phyloP scores from a whole-genome alignment of 129 eudicot genomes.

The Flaveria sonorensis region DNA sequence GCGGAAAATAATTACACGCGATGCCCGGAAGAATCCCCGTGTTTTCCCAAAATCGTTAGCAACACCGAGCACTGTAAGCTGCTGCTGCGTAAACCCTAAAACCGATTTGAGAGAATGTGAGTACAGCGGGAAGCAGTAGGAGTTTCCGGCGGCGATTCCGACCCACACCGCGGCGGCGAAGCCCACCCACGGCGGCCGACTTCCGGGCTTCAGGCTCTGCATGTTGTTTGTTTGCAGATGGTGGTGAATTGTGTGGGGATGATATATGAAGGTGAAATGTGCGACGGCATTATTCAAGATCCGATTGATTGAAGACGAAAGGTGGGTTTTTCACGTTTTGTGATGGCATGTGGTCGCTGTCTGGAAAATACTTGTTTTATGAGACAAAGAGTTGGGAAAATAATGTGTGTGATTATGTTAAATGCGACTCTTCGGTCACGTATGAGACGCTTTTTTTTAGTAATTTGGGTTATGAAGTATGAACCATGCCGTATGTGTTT shows the following conservation, averaged over 20 bases:
- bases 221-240: neutral
- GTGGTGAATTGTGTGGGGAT: neutral
- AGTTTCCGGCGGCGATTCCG: conserved; percentile 76
- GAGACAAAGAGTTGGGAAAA: neutral
- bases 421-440: too few relatives aligned
- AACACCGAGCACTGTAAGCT: conserved; percentile 78
- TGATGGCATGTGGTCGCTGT: conserved; percentile 11
- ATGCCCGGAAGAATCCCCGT: conserved; percentile 83
- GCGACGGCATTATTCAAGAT: neutral
- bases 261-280: neutral
- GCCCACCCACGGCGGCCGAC: conserved; percentile 99
- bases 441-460: too few relatives aligned
- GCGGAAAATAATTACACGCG: conserved; percentile 80
- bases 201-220: conserved; percentile 66
- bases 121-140: conserved; percentile 74
- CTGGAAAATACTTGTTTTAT: neutral
- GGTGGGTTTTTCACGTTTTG: conserved; percentile 20
- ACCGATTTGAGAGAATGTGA: conserved; percentile 70
- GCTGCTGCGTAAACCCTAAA: conserved; percentile 74
- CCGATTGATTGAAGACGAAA: conserved; percentile 16
- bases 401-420: too few relatives aligned
- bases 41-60: conserved; percentile 90
- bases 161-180: conserved; percentile 92
- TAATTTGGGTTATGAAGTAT: too few relatives aligned
- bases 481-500: too few relatives aligned